Evolutionary conservation across 495 filamentous ascomycete genomes (phyloP).

Genomic region (Lindgomyces ingoldianus): DNA sequence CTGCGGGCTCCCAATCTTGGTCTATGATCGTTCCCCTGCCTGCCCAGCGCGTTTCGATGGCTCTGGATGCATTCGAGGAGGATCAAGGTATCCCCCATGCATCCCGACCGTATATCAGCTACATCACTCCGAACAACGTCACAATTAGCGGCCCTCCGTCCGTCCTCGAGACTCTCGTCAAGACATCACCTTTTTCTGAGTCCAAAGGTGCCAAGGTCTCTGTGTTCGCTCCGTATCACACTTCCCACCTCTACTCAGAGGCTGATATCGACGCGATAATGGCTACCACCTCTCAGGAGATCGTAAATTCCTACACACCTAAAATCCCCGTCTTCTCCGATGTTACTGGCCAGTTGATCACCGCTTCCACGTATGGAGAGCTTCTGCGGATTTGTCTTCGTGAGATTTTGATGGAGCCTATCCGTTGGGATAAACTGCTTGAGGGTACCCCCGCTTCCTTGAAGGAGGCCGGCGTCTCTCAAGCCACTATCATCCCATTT

Average conservation of each 20-base stretch:
- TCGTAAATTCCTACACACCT: slow-evolving; percentile 20
- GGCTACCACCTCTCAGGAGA: slow-evolving; percentile 6
- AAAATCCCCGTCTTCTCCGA: slow-evolving; percentile 26
- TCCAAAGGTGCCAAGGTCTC: slow-evolving; percentile 9
- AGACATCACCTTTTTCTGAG: slow-evolving; percentile 19
- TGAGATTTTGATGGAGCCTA: slow-evolving; percentile 25
- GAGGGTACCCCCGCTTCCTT: slow-evolving; percentile 13
- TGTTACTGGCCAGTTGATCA: slow-evolving; percentile 16
- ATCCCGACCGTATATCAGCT: slow-evolving; percentile 28
- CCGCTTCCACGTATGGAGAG: slow-evolving; percentile 12
- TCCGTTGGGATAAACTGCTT: slow-evolving; percentile 28
- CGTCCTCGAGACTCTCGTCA: slow-evolving; percentile 10
- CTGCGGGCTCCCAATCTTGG: slow-evolving; percentile 19
- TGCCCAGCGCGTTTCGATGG: slow-evolving; percentile 12
- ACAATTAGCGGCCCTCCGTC: slow-evolving; percentile 29
- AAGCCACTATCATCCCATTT: slow-evolving; percentile 18
- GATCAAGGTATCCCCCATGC: slow-evolving; percentile 24
- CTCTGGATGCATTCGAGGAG: slow-evolving; percentile 23
- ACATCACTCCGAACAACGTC: slow-evolving; percentile 16
- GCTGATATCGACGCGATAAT: slow-evolving; percentile 26
- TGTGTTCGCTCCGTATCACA: slow-evolving; percentile 25
- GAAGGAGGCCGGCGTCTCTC: neutral
- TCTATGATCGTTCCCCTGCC: slow-evolving; percentile 24
- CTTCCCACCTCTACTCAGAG: slow-evolving; percentile 26
- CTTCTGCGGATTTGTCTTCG: slow-evolving; percentile 13